phyloP scores from a whole-genome alignment of 2,329 filamentous ascomycete species.

The Phoma sp. region DNA sequence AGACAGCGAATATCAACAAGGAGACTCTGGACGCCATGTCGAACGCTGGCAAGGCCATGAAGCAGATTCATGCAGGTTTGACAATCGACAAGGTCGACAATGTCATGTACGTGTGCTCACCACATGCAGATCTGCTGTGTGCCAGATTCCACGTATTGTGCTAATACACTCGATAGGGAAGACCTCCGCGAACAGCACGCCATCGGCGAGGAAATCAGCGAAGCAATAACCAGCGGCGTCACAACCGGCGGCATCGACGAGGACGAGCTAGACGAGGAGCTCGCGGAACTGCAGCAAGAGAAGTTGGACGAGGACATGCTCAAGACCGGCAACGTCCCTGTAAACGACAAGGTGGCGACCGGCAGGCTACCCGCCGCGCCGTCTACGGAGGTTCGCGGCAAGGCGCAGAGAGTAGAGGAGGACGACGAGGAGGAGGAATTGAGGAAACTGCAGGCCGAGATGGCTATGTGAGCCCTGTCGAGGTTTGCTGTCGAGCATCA shows the following conservation, averaged over 20 bases:
- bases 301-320: constrained; percentile 93
- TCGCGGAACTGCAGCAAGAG: constrained; percentile 89
- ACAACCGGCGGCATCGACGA: constrained; percentile 79
- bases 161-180: constrained; percentile 66
- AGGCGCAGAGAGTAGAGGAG: constrained; percentile 61
- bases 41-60: constrained; percentile 88
- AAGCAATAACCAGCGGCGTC: constrained; percentile 76
- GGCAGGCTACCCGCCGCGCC: constrained; percentile 77
- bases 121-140: neutral
- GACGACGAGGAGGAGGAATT: constrained; percentile 97
- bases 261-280: constrained; percentile 80
- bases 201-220: constrained; percentile 90
- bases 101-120: constrained; percentile 75
- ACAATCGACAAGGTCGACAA: constrained; percentile 94
- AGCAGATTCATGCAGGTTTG: constrained; percentile 86
- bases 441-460: constrained; percentile 90
- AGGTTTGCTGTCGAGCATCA: neutral
- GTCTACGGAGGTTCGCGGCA: constrained; percentile 62
- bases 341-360: constrained; percentile 69
- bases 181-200: constrained; percentile 88
- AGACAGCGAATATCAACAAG: constrained; percentile 98
- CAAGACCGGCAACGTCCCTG: constrained; percentile 82
- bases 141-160: neutral
- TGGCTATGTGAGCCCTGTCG: constrained; percentile 75
- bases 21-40: constrained; percentile 95